Conservation (phyloP, 148 eudicot species). For the Salicornia ramosissima region DNA sequence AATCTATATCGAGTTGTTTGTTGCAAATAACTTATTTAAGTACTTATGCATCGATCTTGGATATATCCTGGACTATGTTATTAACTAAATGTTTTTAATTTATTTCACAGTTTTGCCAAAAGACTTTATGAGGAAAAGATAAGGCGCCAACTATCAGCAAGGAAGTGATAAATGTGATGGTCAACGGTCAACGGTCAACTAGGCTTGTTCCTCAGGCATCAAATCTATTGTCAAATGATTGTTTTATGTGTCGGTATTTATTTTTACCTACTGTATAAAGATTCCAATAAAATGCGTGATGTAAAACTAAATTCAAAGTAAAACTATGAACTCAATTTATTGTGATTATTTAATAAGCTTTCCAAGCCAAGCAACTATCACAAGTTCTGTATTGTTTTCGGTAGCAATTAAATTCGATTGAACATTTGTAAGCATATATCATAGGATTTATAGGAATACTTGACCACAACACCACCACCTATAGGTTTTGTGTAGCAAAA, state of each 20-base stretch:
- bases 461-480: too few species aligned
- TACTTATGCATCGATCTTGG: too few species aligned
- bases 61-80: neutral
- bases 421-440: neutral
- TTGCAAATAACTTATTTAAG: too few species aligned
- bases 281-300: too few species aligned
- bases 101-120: constrained; percentile 25
- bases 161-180: neutral
- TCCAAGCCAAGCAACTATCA: neutral
- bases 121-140: constrained; percentile 25
- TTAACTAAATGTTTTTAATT: neutral
- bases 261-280: too few species aligned
- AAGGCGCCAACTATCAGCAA: neutral
- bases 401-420: neutral
- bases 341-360: neutral
- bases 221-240: too few species aligned
- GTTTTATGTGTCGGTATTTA: too few species aligned
- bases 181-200: too few species aligned
- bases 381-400: neutral
- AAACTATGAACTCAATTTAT: neutral
- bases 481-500: too few species aligned
- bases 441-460: too few species aligned
- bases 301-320: too few species aligned
- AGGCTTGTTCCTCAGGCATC: neutral
- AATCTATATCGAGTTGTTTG: too few species aligned